These are phyloP conservation scores for Pseudopediastrum boryanum DNA, from an alignment of 139 green algal species.

Conservation along the genomic window DNA sequence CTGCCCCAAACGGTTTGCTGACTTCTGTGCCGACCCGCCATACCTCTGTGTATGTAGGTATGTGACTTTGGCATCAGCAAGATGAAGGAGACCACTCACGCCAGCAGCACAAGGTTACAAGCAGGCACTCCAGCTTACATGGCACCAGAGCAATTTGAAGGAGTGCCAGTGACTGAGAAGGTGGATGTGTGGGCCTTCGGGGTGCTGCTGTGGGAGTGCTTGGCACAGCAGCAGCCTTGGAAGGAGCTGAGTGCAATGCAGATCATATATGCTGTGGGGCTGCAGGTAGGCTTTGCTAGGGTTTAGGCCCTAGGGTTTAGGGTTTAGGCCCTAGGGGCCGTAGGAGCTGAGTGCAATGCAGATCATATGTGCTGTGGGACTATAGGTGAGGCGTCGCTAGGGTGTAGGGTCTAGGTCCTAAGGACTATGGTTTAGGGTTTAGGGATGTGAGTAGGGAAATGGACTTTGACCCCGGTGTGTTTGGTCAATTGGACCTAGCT, in stretches of 20 bases:
- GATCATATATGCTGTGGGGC: constrained; percentile 36
- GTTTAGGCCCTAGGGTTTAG: too few species aligned
- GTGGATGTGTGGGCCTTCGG: constrained; percentile 69
- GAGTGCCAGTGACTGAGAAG: constrained; percentile 50
- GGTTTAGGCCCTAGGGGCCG: too few species aligned
- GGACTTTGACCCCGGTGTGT: too few species aligned
- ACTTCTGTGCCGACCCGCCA: not conserved
- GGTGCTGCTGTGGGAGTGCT: constrained; percentile 80
- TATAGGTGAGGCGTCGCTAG: too few species aligned
- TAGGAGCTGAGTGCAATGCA: too few species aligned
- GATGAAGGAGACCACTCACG: constrained; percentile 22
- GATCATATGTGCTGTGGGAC: too few species aligned
- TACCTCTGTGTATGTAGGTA: constrained; percentile 11
- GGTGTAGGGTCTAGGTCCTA: too few species aligned
- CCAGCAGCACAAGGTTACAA: constrained; percentile 43
- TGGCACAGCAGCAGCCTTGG: constrained; percentile 75
- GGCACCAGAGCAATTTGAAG: constrained; percentile 58
- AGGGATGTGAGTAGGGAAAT: too few species aligned
- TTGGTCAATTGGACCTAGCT: too few species aligned
- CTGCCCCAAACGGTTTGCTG: too few species aligned
- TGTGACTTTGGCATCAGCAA: constrained; percentile 70
- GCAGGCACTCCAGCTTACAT: constrained; percentile 56
- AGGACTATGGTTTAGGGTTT: too few species aligned
- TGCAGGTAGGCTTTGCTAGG: too few species aligned
- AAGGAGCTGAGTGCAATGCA: constrained; percentile 66